Evolutionary conservation across 768 basidiomycete species (phyloP), one percentile per base, ranked within the genome.

Genomic region (Lentinula sp.): DNA sequence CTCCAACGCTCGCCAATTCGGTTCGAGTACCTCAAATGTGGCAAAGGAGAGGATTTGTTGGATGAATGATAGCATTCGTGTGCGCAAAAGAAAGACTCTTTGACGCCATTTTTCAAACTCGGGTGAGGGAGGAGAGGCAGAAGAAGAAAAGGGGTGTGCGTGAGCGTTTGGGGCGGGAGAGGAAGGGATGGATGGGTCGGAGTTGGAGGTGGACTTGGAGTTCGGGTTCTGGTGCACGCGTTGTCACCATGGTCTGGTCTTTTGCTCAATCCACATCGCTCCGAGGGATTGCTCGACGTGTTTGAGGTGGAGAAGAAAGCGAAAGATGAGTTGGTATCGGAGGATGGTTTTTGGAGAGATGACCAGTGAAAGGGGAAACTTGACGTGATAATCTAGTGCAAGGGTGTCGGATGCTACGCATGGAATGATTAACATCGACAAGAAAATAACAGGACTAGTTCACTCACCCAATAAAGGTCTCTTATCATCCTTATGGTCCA

Each of bases 321-420:
- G 92, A 79, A 98, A 98, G 66, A 99, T 82, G 40, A 98, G 83
- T 71, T 99, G 96, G 71, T 99, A 99, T 9, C 93, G 89, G 11
- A 97, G 80, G 64, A 99, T 91, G 1, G 95, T 95, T 76, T 96
- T 97, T 57, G 95, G 87, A 1, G 96, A 98, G 64, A 99, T 94
- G 64, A 98, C 95, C 51, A 99, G 88, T 1, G 95, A 98, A 11
- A 98, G 84, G 2, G 96, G 97, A 71, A 99, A 99, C 69, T 90
- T 91, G 76, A 98, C 95, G 34, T 82, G 84, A 73, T 97, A 98
- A 74, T 98, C 97, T 59, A 99, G 84, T 3, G 93, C 82, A 53
- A 99, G 77, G 0, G 91, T 91, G 67, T 99, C 97, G 69, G 95
- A 92, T 1, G 91, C 96, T 95, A 61, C 23, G 23, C 23, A 23